Evolutionary conservation across 1,284 basidiomycete genomes (phyloP).

Genomic region (Pholiota adiposa): DNA sequence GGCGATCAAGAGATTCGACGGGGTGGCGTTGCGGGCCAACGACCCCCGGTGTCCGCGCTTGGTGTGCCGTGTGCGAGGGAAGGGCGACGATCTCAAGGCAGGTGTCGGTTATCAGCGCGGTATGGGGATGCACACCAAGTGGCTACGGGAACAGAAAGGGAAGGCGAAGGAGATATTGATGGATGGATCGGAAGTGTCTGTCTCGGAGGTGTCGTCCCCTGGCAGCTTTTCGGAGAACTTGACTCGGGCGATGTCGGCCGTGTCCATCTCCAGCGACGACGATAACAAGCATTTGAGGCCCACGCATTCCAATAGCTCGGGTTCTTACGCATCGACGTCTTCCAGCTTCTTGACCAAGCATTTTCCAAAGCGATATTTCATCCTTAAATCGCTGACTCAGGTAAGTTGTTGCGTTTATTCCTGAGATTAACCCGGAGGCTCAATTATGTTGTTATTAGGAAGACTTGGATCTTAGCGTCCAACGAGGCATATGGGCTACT

Average conservation of each 20-base stretch:
- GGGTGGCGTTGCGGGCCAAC: slow-evolving; percentile 61
- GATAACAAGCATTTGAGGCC: slow-evolving; percentile 21
- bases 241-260: slow-evolving; percentile 29
- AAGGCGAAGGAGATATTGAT: slow-evolving; percentile 26
- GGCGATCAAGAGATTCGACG: slow-evolving; percentile 79
- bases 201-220: slow-evolving; percentile 27
- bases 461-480: slow-evolving; percentile 86
- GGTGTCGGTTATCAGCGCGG: slow-evolving; percentile 94
- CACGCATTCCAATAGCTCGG: slow-evolving; percentile 65
- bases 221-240: slow-evolving; percentile 35
- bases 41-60: slow-evolving; percentile 80
- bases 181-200: slow-evolving; percentile 23
- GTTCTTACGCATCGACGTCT: slow-evolving; percentile 69
- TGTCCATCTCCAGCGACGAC: slow-evolving; percentile 47
- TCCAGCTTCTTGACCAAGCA: slow-evolving; percentile 74
- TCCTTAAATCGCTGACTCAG: slow-evolving; percentile 86
- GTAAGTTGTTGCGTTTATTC: slow-evolving; percentile 44
- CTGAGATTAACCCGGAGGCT: background rate
- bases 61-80: slow-evolving; percentile 85
- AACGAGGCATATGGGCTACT: slow-evolving; percentile 87
- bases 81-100: slow-evolving; percentile 86
- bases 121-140: slow-evolving; percentile 80
- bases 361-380: slow-evolving; percentile 91
- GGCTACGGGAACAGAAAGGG: slow-evolving; percentile 69
- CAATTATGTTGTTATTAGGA: slow-evolving; percentile 43